These are phyloP conservation scores for Penicillium sp. DNA, from an alignment of 2,329 filamentous ascomycete species.

Conservation along the genomic window DNA sequence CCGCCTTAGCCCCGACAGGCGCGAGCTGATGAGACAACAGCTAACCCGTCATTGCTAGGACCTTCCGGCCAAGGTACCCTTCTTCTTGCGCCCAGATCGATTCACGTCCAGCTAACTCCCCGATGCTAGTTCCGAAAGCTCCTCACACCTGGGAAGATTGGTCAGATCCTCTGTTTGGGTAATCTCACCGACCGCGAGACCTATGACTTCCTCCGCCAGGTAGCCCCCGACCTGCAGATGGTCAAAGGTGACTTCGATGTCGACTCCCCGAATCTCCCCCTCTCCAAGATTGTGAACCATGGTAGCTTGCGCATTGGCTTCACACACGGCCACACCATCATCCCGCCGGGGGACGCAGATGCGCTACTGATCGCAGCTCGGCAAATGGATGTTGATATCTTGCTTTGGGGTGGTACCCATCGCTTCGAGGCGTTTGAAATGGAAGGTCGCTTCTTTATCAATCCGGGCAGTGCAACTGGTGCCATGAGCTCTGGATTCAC, in stretches of 20 bases:
- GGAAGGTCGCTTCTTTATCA: conserved; percentile 70
- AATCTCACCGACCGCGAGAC: conserved; percentile 77
- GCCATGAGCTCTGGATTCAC: conserved; percentile 62
- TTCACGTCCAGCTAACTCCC: background rate
- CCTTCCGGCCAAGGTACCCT: conserved; percentile 77
- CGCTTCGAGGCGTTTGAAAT: conserved; percentile 70
- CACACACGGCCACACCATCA: conserved; percentile 69
- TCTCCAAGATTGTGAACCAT: conserved; percentile 69
- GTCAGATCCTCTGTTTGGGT: conserved; percentile 75
- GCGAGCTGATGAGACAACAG: conserved; percentile 7
- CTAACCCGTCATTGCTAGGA: conserved; percentile 49
- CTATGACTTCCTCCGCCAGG: conserved; percentile 74
- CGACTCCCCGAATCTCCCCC: conserved; percentile 62
- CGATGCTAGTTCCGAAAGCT: conserved; percentile 73
- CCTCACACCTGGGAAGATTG: conserved; percentile 77
- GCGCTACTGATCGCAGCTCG: conserved; percentile 65
- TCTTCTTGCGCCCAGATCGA: background rate
- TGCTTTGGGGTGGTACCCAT: conserved; percentile 69
- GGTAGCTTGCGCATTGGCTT: conserved; percentile 67
- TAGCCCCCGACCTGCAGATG: conserved; percentile 69
- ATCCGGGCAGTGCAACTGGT: conserved; percentile 66
- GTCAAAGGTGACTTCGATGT: conserved; percentile 70
- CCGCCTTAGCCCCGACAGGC: conserved; percentile 34
- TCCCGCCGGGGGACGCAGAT: conserved; percentile 65
- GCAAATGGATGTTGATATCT: conserved; percentile 69